These are phyloP conservation scores for Solanum pimpinellifolium DNA, from an alignment of 257 asterid species.

Conservation along the genomic window DNA sequence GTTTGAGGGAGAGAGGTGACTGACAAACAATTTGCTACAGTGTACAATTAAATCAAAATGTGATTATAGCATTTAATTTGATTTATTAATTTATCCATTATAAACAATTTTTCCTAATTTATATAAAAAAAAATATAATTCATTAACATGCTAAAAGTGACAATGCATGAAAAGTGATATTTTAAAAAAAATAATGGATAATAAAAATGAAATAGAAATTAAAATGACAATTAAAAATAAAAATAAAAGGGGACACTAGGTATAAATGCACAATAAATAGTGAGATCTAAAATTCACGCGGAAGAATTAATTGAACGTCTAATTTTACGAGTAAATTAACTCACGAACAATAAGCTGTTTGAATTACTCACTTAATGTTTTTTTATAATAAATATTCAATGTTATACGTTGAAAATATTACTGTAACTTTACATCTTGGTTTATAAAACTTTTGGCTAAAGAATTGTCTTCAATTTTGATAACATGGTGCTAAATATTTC, in stretches of 20 bases:
- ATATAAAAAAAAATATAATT: too few relatives aligned
- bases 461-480: conserved; percentile 2
- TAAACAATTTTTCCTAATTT: too few relatives aligned
- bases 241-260: fast-evolving
- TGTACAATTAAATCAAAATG: too few relatives aligned
- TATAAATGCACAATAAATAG: not conserved
- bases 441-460: not conserved
- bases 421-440: not conserved
- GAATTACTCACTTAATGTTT: not conserved
- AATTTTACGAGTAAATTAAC: not conserved
- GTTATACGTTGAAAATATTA: not conserved
- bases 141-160: too few relatives aligned
- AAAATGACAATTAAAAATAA: too few relatives aligned
- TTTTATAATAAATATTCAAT: not conserved
- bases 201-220: not conserved
- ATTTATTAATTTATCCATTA: too few relatives aligned
- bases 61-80: too few relatives aligned
- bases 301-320: not conserved
- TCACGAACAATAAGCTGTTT: not conserved
- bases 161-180: too few relatives aligned
- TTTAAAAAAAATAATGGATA: too few relatives aligned
- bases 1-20: too few relatives aligned
- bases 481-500: conserved; percentile 34
- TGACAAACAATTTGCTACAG: too few relatives aligned
- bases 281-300: not conserved